Evolutionary conservation across 225 moss, liverwort and hornwort species (phyloP), one percentile per base, ranked within the genome.

Genomic region (Sphagnum contortum): DNA sequence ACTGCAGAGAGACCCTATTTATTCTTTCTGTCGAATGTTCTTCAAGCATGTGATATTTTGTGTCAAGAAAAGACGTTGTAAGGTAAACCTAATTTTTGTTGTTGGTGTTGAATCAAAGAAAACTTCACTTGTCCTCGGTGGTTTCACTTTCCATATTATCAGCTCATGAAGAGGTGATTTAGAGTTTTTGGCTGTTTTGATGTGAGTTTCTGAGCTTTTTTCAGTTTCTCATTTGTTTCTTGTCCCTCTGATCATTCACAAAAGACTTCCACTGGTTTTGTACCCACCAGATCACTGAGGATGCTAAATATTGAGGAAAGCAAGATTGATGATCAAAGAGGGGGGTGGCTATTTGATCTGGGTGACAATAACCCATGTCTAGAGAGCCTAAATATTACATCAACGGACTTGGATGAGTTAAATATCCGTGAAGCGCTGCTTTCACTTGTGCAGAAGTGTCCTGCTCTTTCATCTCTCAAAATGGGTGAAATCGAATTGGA

Each of bases 251-350:
- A 1, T 29, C 29, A 29, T 29, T 29, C 29, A 29, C 29, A 29
- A 29, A 29, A 29, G 29, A 29, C 29, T 29, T 29, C 29, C 29
- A 0, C 29, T 29, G 29, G 29, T 29, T 29, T 29, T 29, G 29
- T 29, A 29, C 29, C 29, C 29, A 58, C 52, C 72, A 91, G 91
- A 68, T 83, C 70, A 70, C 71, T 91, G 77, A 88, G 69, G 73
- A 80, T 81, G 7, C 68, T 91, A 4, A 74, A 70, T 63, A 56
- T 91, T 72, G 88, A 91, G 66, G 90, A 88, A 66, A 83, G 83
- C 46, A 63, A 59, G 5, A 69, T 82, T 12, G 60, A 66, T 10
- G 74, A 74, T 10, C 60, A 52, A 64, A 74, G 66, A 62, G 71
- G 67, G 45, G 66, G 64, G 47, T 91, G 91, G 91, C 69, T 91